Evolutionary conservation across 768 basidiomycete genomes (phyloP).

Genomic region (Hericium coralloides): DNA sequence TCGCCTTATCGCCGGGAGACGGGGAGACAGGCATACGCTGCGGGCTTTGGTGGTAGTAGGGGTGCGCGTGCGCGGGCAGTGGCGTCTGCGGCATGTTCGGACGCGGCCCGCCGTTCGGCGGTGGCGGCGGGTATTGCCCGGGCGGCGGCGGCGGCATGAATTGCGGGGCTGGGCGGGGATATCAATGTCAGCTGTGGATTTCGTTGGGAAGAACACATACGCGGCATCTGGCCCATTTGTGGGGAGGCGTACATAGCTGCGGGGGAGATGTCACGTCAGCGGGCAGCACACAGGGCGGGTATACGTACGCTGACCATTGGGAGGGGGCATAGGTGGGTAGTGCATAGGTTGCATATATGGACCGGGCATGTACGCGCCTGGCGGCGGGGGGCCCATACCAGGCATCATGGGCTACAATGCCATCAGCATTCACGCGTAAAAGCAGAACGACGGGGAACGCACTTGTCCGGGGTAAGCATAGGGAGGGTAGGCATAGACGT

Average conservation of each 20-base stretch:
- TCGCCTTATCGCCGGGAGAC: constrained; percentile 18
- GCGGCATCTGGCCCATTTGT: constrained; percentile 82
- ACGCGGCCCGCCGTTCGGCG: constrained; percentile 69
- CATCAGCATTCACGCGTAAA: constrained; percentile 2
- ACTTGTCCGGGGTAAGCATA: constrained; percentile 77
- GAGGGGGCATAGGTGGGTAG: constrained; percentile 71
- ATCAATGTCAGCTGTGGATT: background rate
- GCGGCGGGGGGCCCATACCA: constrained; percentile 75
- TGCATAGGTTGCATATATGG: constrained; percentile 84
- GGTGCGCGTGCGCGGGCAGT: constrained; percentile 77
- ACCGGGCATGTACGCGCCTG: constrained; percentile 68
- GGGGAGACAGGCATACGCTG: constrained; percentile 46
- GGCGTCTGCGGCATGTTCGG: constrained; percentile 92
- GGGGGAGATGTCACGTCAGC: constrained; percentile 1
- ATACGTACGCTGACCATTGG: constrained; percentile 44
- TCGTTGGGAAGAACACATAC: constrained; percentile 35
- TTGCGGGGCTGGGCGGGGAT: constrained; percentile 41
- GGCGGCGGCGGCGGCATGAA: constrained; percentile 80
- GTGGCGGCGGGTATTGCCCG: constrained; percentile 68
- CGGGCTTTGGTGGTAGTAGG: constrained; percentile 86
- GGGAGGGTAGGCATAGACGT: constrained; percentile 67
- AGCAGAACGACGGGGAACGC: constrained; percentile 16
- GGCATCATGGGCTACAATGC: constrained; percentile 67
- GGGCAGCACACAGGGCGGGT: background rate
- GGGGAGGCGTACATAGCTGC: constrained; percentile 76